These are phyloP conservation scores for Colletotrichum spinosum DNA, from an alignment of 2,329 filamentous ascomycete species.

Conservation along the genomic window DNA sequence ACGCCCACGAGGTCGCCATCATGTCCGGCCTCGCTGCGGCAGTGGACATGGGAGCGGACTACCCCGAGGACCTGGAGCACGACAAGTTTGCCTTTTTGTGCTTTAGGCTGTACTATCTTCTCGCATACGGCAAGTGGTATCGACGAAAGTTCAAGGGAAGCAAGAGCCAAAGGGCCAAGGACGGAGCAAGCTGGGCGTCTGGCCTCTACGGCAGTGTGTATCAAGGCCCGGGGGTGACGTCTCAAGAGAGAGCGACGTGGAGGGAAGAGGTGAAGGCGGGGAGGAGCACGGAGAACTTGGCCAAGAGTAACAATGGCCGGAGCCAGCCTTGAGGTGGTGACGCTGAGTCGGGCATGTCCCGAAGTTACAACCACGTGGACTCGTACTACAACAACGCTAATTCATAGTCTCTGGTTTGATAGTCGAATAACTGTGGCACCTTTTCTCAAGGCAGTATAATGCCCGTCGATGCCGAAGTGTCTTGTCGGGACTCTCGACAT, in stretches of 20 bases:
- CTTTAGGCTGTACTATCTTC: conserved; percentile 71
- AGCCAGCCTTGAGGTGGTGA: conserved; percentile 45
- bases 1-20: conserved; percentile 75
- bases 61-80: conserved; percentile 72
- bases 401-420: too few species aligned
- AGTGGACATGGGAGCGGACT: conserved; percentile 73
- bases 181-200: conserved; percentile 66
- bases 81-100: conserved; percentile 70
- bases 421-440: too few species aligned
- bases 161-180: conserved; percentile 52
- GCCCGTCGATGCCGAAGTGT: too few species aligned
- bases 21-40: conserved; percentile 77
- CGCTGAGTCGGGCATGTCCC: too few species aligned
- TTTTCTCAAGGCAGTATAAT: too few species aligned
- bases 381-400: too few species aligned
- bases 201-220: conserved; percentile 71
- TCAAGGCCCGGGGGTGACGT: conserved; percentile 66
- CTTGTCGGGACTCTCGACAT: too few species aligned
- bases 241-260: conserved; percentile 65
- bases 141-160: conserved; percentile 47
- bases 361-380: too few species aligned
- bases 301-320: conserved; percentile 46
- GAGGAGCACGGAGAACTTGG: conserved; percentile 49
- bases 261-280: conserved; percentile 51
- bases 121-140: conserved; percentile 73